Base-by-base conservation (phyloP, 192 early-diverging fungal genomes). In the Coemansia sp. region DNA sequence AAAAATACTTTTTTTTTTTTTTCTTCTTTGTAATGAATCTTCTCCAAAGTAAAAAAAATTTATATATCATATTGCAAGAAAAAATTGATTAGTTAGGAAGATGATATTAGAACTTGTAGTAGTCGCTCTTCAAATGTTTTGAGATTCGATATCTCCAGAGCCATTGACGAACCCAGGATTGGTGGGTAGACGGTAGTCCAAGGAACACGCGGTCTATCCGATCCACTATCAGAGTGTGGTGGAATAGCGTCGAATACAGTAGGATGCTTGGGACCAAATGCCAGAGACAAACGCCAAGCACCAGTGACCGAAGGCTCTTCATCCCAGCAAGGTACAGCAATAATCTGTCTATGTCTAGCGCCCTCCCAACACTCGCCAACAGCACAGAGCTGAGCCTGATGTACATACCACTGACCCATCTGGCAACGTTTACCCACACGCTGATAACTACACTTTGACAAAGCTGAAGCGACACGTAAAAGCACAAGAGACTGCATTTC, bases 301-400 rank as follows among this genome's bases (percentile, higher is more conserved):
- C 16, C 63, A 16, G 55, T 5, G 3, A 0, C n/a, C 3, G 42
- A 2, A 11, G 13, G 20, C 0, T n/a, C 42, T 18, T 31, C 5
- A 36, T 60, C 42, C 82, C 82, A 84, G 42, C 74, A 71, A 8
- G 77, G 77, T 7, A 84, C 74, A 2, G 74, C 82, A 22, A 84
- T 63, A n/a, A 84, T 74, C 77, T 84, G 82, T 6, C 77, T 67
- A 33, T 79, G 73, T 0, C 77, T 41, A 2, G 71, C 65, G 51
- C 74, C 74, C 47, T 74, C 65, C 77, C 77, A 79, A 71, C 71
- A 73, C 68, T 84, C 82, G 65, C 82, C 82, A 0, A 84, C 74
- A 7, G 79, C 82, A 24, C 82, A 84, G 51, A 74, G 66, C 69
- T 84, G 82, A 66, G 82, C 76, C 82, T 84, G 82, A 44, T 84